phyloP scores from a whole-genome alignment of 2,329 filamentous ascomycete species.

The Colletotrichum higginsianum region DNA sequence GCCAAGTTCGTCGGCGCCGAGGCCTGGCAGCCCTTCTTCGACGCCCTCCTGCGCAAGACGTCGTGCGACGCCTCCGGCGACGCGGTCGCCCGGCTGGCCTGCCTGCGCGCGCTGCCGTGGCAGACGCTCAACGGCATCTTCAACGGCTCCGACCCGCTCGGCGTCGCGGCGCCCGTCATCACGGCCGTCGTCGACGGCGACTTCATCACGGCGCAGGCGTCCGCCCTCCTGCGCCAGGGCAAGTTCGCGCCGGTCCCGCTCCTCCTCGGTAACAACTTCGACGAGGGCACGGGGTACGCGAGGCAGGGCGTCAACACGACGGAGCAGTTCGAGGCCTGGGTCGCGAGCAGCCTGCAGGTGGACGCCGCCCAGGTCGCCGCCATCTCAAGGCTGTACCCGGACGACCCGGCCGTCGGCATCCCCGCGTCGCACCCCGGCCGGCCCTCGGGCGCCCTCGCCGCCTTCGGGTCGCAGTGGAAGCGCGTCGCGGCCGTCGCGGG shows the following conservation, averaged over 20 bases:
- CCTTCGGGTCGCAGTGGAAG: constrained; percentile 77
- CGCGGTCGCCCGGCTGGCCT: constrained; percentile 63
- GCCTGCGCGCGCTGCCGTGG: constrained; percentile 67
- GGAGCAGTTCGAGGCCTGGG: constrained; percentile 62
- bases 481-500: constrained; percentile 74
- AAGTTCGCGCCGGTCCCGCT: constrained; percentile 76
- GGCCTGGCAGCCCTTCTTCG: constrained; percentile 57
- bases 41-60: constrained; percentile 39
- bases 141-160: constrained; percentile 65
- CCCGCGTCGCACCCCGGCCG: constrained; percentile 57
- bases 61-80: constrained; percentile 55
- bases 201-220: constrained; percentile 59
- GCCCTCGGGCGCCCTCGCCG: constrained; percentile 68
- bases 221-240: constrained; percentile 67
- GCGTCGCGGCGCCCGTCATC: constrained; percentile 44
- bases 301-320: constrained; percentile 68
- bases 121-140: constrained; percentile 58
- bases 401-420: constrained; percentile 66
- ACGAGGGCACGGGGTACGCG: constrained; percentile 76
- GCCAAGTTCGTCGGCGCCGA: constrained; percentile 65
- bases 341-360: constrained; percentile 55
- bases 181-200: constrained; percentile 54
- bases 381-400: constrained; percentile 64
- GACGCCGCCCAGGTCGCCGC: constrained; percentile 15
- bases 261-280: constrained; percentile 75